phyloP scores from a whole-genome alignment of 768 basidiomycete genomes.

The Collybia nuda region DNA sequence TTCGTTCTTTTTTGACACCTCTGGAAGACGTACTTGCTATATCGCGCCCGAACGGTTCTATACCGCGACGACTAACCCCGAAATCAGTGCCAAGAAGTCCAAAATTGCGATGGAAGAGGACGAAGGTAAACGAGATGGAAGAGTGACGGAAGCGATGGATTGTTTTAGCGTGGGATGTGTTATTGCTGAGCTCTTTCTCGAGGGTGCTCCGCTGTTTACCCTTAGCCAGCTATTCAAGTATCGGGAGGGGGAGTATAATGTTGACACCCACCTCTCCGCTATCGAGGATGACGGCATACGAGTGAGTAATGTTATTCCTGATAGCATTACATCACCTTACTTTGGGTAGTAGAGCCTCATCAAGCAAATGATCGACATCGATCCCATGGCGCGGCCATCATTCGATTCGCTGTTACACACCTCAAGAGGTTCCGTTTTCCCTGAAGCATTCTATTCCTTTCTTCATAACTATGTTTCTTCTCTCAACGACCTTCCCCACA shows the following conservation, averaged over 20 bases:
- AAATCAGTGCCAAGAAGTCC: conserved; percentile 69
- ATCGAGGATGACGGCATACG: conserved; percentile 83
- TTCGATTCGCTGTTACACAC: conserved; percentile 79
- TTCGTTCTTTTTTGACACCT: conserved; percentile 97
- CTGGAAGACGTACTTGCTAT: conserved; percentile 91
- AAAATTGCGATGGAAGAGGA: conserved; percentile 49
- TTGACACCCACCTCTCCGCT: conserved; percentile 67
- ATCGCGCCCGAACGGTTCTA: conserved; percentile 96
- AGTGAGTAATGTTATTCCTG: conserved; percentile 45
- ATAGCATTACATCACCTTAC: conserved; percentile 18
- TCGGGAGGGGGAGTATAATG: conserved; percentile 76
- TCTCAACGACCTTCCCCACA: conserved; percentile 64
- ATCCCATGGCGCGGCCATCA: conserved; percentile 73
- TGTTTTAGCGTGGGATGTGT: conserved; percentile 95
- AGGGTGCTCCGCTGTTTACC: conserved; percentile 91
- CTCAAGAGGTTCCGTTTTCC: conserved; percentile 79
- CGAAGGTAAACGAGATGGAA: conserved; percentile 72
- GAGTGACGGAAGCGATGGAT: conserved; percentile 95
- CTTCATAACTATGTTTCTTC: conserved; percentile 87
- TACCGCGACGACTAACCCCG: conserved; percentile 64
- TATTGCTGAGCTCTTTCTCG: conserved; percentile 92
- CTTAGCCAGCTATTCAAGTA: conserved; percentile 96
- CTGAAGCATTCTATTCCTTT: conserved; percentile 94
- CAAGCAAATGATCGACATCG: conserved; percentile 85
- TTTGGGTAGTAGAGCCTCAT: conserved; percentile 67